Percentiles rank a stretch among this genome's conserved stretches.
These are phyloP conservation scores for Austroboletus niveus DNA, from an alignment of 1,284 basidiomycete genomes.

Conservation along the genomic window DNA sequence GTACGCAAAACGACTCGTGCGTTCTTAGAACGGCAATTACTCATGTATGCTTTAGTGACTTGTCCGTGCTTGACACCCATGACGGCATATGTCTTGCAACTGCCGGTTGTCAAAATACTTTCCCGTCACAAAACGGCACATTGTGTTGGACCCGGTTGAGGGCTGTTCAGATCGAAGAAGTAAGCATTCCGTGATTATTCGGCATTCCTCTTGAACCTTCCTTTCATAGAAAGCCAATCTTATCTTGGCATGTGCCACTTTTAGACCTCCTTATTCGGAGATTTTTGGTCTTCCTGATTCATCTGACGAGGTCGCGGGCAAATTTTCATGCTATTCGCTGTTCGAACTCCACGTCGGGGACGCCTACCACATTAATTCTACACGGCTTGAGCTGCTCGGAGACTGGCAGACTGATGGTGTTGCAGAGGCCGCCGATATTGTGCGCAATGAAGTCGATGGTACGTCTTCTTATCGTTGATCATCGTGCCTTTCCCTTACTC, in stretches of 20 bases:
- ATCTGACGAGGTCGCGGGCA: conserved; percentile 5
- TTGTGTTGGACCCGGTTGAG: conserved; percentile 21
- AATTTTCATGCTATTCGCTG: conserved; percentile 36
- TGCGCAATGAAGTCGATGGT: conserved; percentile 45
- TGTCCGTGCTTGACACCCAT: conserved; percentile 41
- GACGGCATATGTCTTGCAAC: conserved; percentile 45
- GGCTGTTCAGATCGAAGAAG: conserved; percentile 24
- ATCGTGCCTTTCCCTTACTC: conserved; percentile 23
- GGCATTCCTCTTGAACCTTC: background rate
- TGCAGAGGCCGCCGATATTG: conserved; percentile 44
- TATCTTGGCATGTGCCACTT: conserved; percentile 27
- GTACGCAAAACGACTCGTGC: conserved; percentile 12
- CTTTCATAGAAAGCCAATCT: conserved; percentile 19
- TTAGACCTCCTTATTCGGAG: conserved; percentile 17
- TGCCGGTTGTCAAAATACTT: conserved; percentile 17
- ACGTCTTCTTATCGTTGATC: conserved; percentile 15
- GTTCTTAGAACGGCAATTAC: background rate
- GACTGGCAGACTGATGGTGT: conserved; percentile 56
- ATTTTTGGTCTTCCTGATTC: conserved; percentile 24
- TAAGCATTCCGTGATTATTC: background rate
- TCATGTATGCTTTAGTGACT: conserved; percentile 33
- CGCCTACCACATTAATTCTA: conserved; percentile 35
- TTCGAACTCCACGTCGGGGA: conserved; percentile 44
- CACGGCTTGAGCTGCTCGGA: conserved; percentile 46
- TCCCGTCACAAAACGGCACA: conserved; percentile 1